Conservation (phyloP, 2,329 filamentous ascomycete species). For the Teratosphaeria destructans region DNA sequence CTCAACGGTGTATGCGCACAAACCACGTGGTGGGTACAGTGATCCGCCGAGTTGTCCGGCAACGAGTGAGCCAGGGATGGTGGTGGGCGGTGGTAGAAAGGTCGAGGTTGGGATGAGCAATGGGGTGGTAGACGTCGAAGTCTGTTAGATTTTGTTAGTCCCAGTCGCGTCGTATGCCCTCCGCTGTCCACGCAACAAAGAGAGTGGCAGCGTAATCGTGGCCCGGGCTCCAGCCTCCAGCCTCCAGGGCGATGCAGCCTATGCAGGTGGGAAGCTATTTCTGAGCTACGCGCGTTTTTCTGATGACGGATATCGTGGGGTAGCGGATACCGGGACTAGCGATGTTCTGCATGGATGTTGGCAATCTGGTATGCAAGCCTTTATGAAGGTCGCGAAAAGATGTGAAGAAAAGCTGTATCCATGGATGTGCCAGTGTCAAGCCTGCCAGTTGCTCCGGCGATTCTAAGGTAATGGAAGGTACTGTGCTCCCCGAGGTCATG, state of each 20-base stretch:
- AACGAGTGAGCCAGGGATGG: not conserved
- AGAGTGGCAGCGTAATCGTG: not conserved
- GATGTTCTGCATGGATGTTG: not conserved
- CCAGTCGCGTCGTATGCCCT: not conserved
- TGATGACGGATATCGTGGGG: not conserved
- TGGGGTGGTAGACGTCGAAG: not conserved
- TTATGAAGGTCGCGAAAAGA: not conserved
- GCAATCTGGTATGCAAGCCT: not conserved
- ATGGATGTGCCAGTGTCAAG: not conserved
- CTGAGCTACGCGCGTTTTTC: not conserved
- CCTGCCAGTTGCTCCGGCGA: not conserved
- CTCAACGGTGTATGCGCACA: not conserved
- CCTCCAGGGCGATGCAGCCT: not conserved
- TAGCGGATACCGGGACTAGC: not conserved
- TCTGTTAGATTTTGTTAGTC: not conserved
- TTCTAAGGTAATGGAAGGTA: not conserved
- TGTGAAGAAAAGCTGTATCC: not conserved
- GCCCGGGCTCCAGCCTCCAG: not conserved
- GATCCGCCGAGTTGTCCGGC: not conserved
- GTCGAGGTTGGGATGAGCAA: not conserved
- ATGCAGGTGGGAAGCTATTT: not conserved
- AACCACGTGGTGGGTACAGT: not conserved
- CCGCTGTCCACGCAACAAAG: not conserved
- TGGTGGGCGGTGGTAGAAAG: not conserved
- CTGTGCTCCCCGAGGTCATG: not conserved